Conservation (phyloP, 148 eudicot genomes). For the Silene uniflora region DNA sequence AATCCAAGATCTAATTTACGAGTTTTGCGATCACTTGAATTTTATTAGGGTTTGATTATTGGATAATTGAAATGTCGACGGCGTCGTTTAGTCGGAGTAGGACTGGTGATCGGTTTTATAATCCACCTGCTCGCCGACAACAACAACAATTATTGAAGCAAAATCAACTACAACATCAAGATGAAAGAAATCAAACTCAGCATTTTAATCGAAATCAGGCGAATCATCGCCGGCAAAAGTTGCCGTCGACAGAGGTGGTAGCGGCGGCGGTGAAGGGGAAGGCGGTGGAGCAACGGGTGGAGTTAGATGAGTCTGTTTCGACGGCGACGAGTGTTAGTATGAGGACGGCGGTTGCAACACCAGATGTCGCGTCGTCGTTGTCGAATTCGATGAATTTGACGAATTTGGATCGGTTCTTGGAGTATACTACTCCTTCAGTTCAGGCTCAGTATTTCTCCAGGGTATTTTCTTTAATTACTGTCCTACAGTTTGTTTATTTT, state of each 20-base stretch:
- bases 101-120: slow-evolving; percentile 61
- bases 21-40: neutral
- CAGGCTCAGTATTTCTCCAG: slow-evolving; percentile 61
- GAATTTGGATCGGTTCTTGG: slow-evolving; percentile 84
- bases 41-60: too few relatives aligned
- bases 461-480: slow-evolving; percentile 31
- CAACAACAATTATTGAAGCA: slow-evolving; percentile 29
- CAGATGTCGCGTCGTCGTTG: slow-evolving; percentile 19
- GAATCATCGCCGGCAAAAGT: slow-evolving; percentile 22
- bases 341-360: slow-evolving; percentile 15
- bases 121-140: slow-evolving; percentile 63
- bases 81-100: slow-evolving; percentile 42
- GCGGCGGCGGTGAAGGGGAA: neutral
- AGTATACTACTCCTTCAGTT: slow-evolving; percentile 70
- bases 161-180: slow-evolving; percentile 27
- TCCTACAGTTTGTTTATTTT: slow-evolving; percentile 10
- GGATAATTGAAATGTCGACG: slow-evolving; percentile 28
- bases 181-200: slow-evolving; percentile 14
- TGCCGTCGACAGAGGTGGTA: neutral
- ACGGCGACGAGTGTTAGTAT: slow-evolving; percentile 14
- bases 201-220: slow-evolving; percentile 1
- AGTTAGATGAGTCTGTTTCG: slow-evolving; percentile 39
- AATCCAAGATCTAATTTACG: neutral
- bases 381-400: slow-evolving; percentile 26
- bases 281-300: slow-evolving; percentile 32